Percentiles rank a stretch among this genome's conserved stretches.
Evolutionary conservation across 768 basidiomycete genomes (phyloP).

Genomic region (Podaxis sp.): DNA sequence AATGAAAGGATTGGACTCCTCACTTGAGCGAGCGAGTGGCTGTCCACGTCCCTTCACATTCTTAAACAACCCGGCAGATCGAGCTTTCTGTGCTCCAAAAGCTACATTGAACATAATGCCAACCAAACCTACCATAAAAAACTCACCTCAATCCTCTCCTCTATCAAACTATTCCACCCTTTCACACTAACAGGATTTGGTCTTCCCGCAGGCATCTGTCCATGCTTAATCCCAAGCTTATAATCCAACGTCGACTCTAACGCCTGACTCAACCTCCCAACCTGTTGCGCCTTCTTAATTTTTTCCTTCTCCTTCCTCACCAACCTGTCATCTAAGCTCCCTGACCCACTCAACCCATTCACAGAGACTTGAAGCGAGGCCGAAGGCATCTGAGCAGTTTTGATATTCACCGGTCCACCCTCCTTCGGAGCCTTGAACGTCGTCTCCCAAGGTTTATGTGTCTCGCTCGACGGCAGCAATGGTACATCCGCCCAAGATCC

Average conservation of each 20-base stretch:
- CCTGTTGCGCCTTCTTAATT: constrained; percentile 46
- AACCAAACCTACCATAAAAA: neutral
- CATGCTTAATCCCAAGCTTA: constrained; percentile 49
- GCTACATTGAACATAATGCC: neutral
- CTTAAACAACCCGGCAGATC: constrained; percentile 65
- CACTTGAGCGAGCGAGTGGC: constrained; percentile 31
- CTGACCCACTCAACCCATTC: neutral
- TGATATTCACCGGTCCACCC: constrained; percentile 41
- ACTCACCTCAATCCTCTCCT: constrained; percentile 75
- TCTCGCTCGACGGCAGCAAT: constrained; percentile 48
- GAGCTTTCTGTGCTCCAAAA: constrained; percentile 44
- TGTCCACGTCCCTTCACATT: constrained; percentile 61
- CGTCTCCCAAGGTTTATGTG: constrained; percentile 68
- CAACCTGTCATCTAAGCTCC: constrained; percentile 14
- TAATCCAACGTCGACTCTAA: constrained; percentile 77
- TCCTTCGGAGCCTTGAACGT: constrained; percentile 60
- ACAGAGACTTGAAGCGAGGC: constrained; percentile 12
- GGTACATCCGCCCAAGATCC: constrained; percentile 47
- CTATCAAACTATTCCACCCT: constrained; percentile 72
- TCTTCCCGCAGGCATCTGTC: constrained; percentile 19
- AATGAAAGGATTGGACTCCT: constrained; percentile 54
- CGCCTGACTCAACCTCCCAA: constrained; percentile 56
- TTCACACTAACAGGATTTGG: constrained; percentile 60
- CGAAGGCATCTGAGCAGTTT: constrained; percentile 40
- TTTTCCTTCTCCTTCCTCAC: constrained; percentile 43